Evolutionary conservation across 805 yeast genomes (phyloP), one percentile per base, ranked within the genome.

Genomic region (Phaffomyces antillensis): DNA sequence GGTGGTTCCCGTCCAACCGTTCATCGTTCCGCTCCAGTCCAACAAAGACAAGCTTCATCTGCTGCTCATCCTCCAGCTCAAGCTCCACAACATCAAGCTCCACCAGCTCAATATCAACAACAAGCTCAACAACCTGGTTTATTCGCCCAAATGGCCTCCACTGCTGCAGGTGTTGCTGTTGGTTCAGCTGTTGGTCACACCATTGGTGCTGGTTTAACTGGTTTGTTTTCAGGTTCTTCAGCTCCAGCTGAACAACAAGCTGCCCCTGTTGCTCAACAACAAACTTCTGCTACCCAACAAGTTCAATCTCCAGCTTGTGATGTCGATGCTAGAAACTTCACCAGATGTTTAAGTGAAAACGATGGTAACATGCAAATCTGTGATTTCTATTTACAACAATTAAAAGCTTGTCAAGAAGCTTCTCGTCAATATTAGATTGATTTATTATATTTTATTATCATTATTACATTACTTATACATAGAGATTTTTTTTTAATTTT

Each of bases 151-250:
- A 93, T 93, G 99, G 98, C 98, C 35, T 75, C 95, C 40, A 93
- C 99, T 40, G 99, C 99, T 45, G 99, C 98, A 41, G 99, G 99
- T 81, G 99, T 93, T 38, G 99, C 98, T 44, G 97, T 93, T 46
- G 99, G 99, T 59, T 87, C 96, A 42, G 83, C 98, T 50, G 82
- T 91, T 44, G 99, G 99, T 51, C 99, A 93, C 75, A 88, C 97
- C 36, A 55, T 91, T 47, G 97, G 97, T 70, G 95, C 95, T 51
- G 98, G 98, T 59, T 71, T 93, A 58, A 81, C 96, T 41, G 76
- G 87, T 41, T 68, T 93, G 77, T 91, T 91, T 59, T 88, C 95
- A 44, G 95, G 96, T 45, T 77, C 86, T 34, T 72, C 82, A 26
- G 65, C 80, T 26, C 76, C 69, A 38, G 72, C 73, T 49, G 73